Conservation (phyloP, 495 filamentous ascomycete genomes). For the Daldinia loculata region DNA sequence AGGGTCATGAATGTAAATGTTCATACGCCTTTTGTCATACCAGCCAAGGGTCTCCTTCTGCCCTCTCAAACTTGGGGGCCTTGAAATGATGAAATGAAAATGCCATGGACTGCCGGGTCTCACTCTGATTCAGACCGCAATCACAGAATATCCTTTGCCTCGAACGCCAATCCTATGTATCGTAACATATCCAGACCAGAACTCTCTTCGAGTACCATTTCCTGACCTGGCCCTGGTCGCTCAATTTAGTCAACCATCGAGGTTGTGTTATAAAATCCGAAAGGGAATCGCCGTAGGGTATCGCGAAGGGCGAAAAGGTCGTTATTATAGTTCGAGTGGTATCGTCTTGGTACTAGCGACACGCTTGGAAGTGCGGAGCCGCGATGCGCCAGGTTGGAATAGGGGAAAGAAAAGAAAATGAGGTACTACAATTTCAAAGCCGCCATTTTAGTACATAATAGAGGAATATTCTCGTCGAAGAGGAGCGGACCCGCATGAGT, state of each 20-base stretch:
- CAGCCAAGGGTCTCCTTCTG: constrained; percentile 10
- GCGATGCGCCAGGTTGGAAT: not conserved
- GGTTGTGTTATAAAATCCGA: constrained; percentile 15
- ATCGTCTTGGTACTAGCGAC: not conserved
- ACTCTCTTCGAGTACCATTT: constrained; percentile 22
- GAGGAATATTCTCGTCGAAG: not conserved
- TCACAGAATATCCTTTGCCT: constrained; percentile 17
- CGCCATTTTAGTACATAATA: constrained; percentile 3
- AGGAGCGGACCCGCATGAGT: not conserved
- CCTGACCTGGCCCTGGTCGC: constrained; percentile 20
- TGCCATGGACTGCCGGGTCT: constrained; percentile 1
- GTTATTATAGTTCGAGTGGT: constrained; percentile 4
- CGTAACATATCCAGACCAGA: constrained; percentile 36
- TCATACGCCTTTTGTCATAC: constrained; percentile 29
- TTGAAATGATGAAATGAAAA: constrained; percentile 27
- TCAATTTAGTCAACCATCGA: constrained; percentile 21
- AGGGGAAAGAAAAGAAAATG: constrained; percentile 1
- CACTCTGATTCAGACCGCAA: constrained; percentile 10
- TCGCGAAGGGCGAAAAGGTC: not conserved
- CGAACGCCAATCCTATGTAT: constrained; percentile 34
- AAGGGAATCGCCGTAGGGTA: constrained; percentile 8
- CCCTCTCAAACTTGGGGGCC: constrained; percentile 14
- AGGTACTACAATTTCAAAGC: constrained; percentile 20
- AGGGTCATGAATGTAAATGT: constrained; percentile 36
- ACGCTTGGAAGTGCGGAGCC: constrained; percentile 1